Percentiles rank a stretch among this genome's conserved stretches.
Evolutionary conservation across 2,329 filamentous ascomycete genomes (phyloP).

Genomic region (Sporothrix euskadiensis): DNA sequence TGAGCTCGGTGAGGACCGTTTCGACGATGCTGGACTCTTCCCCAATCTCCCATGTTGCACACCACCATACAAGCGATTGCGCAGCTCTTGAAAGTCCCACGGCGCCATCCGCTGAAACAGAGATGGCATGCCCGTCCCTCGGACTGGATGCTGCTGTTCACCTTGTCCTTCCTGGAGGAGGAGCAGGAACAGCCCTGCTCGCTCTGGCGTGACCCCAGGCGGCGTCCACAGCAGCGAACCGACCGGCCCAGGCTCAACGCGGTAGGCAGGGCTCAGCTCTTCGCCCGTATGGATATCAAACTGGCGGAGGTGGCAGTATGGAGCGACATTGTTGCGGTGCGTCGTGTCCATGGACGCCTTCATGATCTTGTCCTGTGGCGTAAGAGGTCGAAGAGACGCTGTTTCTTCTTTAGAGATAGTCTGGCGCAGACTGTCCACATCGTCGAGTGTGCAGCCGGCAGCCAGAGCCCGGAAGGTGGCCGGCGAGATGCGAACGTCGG

Average conservation of each 20-base stretch:
- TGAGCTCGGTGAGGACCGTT: background rate
- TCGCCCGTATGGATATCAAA: conserved; percentile 35
- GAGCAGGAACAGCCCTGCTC: conserved; percentile 32
- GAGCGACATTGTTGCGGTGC: conserved; percentile 18
- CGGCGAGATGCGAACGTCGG: conserved; percentile 35
- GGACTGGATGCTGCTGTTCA: conserved; percentile 17
- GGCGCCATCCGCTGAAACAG: conserved; percentile 41
- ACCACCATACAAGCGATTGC: conserved; percentile 31
- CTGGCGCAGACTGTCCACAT: conserved; percentile 20
- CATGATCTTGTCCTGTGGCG: conserved; percentile 31
- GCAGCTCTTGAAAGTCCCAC: conserved; percentile 33
- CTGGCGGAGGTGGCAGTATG: conserved; percentile 33
- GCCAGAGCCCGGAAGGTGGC: conserved; percentile 31
- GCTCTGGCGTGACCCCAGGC: conserved; percentile 29
- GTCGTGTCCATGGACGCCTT: conserved; percentile 10
- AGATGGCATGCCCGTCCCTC: conserved; percentile 32
- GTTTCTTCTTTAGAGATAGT: background rate
- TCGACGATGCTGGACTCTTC: background rate
- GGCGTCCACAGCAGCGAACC: conserved; percentile 29
- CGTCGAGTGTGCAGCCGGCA: conserved; percentile 29
- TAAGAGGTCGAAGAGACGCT: conserved; percentile 21
- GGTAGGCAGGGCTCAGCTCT: conserved; percentile 33
- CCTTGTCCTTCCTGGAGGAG: conserved; percentile 21
- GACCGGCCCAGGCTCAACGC: conserved; percentile 21
- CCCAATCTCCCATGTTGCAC: background rate